Evolutionary conservation across 1,139 yeast genomes (phyloP), one percentile per base, ranked within the genome.

Genomic region (Taphrina confusa): DNA sequence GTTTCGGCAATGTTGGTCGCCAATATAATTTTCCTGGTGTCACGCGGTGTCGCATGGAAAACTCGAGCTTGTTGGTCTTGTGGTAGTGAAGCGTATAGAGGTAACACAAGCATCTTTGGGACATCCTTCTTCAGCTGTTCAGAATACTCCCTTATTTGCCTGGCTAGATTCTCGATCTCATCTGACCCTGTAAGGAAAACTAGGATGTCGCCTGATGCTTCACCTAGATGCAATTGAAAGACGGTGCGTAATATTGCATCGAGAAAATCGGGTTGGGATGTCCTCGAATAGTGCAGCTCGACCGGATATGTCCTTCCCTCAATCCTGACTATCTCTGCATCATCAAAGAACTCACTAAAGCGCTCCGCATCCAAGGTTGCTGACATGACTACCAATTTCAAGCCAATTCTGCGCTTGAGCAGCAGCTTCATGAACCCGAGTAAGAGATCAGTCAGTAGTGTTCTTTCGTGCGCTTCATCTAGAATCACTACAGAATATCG

Each of bases 1-100:
- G 98, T 94, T 75, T 92, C 98, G 0, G 98, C 98, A 67, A 92
- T 89, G 71, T 92, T 92, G 1, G 98, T 92, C 6, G 98, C 89
- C 62, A 92, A 74, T 39, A 92, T 87, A 34, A 92, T 84, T 70
- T 92, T 92, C 65, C 98, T 79, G 68, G 82, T 81, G 67, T 83
- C 75, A 27, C 75, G 69, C 14, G 82, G 80, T 1, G 87, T 73
- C 25, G 81, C 80, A 30, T 79, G 78, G 67, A 92, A 94, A 11
- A 91, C 91, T 65, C 78, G 78, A 68, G 85, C 82, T 71, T 92
- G 99, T 65, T 85, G 85, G 2, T 78, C 78, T 5, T 96, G 95
- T 0, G 97, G 85, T 60, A 92, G 79, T 0, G 97, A 95, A 0
- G 99, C 97, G 71, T 92, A 92, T 47, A 92, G 78, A 4, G 98